Evolutionary conservation across 2,329 filamentous ascomycete genomes (phyloP).

Genomic region (Cercospora sp.): DNA sequence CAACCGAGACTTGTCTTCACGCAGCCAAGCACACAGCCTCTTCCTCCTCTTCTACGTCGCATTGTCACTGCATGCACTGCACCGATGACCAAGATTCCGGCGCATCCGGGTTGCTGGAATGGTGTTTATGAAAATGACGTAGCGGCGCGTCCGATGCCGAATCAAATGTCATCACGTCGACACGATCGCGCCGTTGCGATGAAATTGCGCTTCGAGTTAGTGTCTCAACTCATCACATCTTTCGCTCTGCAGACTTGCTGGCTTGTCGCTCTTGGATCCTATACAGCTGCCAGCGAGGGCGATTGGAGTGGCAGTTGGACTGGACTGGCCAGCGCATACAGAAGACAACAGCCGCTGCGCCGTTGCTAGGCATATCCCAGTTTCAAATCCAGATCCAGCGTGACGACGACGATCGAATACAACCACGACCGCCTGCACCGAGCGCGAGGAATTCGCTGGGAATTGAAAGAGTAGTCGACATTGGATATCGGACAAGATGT

Average conservation of each 20-base stretch:
- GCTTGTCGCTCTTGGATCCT: not conserved
- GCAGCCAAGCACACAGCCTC: not conserved
- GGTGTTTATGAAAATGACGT: not conserved
- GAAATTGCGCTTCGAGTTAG: not conserved
- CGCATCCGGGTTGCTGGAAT: not conserved
- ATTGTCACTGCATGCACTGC: not conserved
- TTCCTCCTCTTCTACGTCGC: not conserved
- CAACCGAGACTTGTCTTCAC: not conserved
- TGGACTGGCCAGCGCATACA: not conserved
- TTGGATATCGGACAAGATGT: constrained; percentile 33
- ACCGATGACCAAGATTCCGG: not conserved
- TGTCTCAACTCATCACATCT: not conserved
- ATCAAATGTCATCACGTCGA: not conserved
- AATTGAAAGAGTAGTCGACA: not conserved
- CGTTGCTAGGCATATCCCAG: constrained; percentile 3
- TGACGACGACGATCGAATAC: not conserved
- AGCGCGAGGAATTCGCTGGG: not conserved
- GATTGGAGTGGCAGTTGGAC: not conserved
- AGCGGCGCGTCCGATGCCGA: not conserved
- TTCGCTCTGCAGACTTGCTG: not conserved
- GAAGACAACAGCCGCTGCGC: too few species aligned
- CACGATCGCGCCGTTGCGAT: not conserved
- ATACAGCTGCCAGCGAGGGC: not conserved
- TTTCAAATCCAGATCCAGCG: not conserved
- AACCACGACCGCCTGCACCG: constrained; percentile 2